Percentiles rank a stretch among this genome's conserved stretches.
Conservation (phyloP, 176 grass and related monocot genomes). For the Rhipidocladum racemiflorum region DNA sequence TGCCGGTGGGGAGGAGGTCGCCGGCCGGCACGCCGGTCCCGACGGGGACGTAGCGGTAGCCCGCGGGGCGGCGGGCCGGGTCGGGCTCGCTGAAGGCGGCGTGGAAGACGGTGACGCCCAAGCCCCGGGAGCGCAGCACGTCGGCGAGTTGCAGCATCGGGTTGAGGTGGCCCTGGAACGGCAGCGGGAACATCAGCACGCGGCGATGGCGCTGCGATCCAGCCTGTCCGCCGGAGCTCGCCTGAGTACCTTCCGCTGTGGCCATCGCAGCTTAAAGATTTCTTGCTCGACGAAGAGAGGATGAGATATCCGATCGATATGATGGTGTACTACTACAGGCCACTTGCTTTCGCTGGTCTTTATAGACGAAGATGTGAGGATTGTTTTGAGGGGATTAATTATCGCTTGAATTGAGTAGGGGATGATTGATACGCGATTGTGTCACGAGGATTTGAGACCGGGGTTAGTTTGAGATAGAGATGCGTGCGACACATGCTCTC, state of each 20-base stretch:
- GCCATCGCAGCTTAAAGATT: neutral
- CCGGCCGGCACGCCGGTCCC: neutral
- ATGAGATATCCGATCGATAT: neutral
- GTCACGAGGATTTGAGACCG: neutral
- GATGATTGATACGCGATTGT: neutral
- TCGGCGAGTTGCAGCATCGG: slow-evolving; percentile 53
- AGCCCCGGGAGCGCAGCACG: slow-evolving; percentile 23
- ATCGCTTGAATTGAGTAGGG: neutral
- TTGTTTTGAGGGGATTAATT: neutral
- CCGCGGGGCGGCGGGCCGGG: neutral
- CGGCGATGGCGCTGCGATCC: neutral
- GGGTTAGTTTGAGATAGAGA: neutral
- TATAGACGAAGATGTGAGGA: neutral
- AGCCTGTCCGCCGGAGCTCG: neutral
- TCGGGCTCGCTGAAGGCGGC: slow-evolving; percentile 25
- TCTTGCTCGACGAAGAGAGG: no score
- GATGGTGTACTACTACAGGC: neutral
- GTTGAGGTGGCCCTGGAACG: slow-evolving; percentile 50
- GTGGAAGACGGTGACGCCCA: slow-evolving; percentile 48
- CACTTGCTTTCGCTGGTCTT: neutral
- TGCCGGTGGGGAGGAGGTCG: neutral
- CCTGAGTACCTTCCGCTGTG: neutral
- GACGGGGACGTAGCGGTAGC: slow-evolving; percentile 7
- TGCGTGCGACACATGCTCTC: neutral
- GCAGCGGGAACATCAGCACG: slow-evolving; percentile 47